Evolutionary conservation across 495 filamentous ascomycete genomes (phyloP), one percentile per base, ranked within the genome.

Genomic region (Talaromyces adpressus): DNA sequence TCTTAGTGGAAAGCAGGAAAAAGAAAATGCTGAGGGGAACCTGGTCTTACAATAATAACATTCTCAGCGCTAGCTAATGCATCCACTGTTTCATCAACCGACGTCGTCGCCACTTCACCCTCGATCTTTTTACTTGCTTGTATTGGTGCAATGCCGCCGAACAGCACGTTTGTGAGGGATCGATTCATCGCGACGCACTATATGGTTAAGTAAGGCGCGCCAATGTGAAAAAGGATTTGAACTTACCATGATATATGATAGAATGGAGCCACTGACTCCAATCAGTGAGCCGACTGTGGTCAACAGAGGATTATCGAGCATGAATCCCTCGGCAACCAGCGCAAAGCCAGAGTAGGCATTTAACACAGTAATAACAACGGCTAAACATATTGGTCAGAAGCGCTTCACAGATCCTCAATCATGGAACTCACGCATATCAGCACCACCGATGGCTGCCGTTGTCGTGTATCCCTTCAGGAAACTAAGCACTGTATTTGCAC

Each of bases 321-420:
- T 93, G 63, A 93, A 82, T 12, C 90, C 90, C 71, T 93, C 90
- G 0, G 90, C 89, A 1, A 93, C 89, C 34, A 93, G 76, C 0
- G 90, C 90, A 63, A 93, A 93, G 8, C 90, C 90, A 51, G 88
- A 91, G 68, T 92, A 93, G 3, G 90, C 90, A 69, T 93, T 93
- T 14, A 93, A 77, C 6, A 92, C 89, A 0, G 89, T 93, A 64
- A 93, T 92, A 20, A 92, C 90, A 18, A 93, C 90, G 16, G 90
- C 76, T 64, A 12, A 14, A 59, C 30, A 20, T 9, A 18, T 14
- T n/a, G 4, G 45, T 65, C 12, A 66, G 53, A 23, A 16, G 22
- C 3, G 30, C 52, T 29, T 36, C 27, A 51, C n/a, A 57, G 6
- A 56, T 41, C 14, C 8, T 25, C 11, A 8, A 20, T 9, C 25